phyloP scores from a whole-genome alignment of 192 early-diverging fungal genomes.

The Borealophlyctis nickersoniae region DNA sequence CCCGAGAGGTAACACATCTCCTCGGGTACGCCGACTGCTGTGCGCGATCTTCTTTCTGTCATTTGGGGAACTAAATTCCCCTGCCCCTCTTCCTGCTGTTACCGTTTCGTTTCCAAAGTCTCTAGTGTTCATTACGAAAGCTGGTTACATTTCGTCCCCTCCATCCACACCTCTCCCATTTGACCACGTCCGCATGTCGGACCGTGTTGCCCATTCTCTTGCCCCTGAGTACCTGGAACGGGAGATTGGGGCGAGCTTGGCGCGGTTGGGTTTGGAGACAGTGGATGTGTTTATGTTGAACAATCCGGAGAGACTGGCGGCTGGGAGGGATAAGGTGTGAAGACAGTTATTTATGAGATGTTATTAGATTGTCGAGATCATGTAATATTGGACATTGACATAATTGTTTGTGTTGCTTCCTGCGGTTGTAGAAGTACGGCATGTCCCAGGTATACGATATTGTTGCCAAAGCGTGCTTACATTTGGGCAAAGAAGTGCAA shows the following conservation, averaged over 20 bases:
- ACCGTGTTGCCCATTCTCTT: conserved; percentile 51
- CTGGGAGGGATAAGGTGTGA: conserved; percentile 39
- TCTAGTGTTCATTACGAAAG: conserved; percentile 41
- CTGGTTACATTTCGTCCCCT: conserved; percentile 34
- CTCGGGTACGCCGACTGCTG: too few species aligned
- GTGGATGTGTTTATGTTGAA: conserved; percentile 76
- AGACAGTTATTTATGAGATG: neutral
- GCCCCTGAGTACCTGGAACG: conserved; percentile 55
- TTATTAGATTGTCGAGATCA: conserved; percentile 8
- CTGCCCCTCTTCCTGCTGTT: neutral
- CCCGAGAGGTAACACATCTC: conserved; percentile 43
- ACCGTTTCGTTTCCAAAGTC: conserved; percentile 10
- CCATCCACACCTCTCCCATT: neutral
- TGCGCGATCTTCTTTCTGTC: too few species aligned
- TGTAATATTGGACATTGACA: too few species aligned
- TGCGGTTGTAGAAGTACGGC: neutral
- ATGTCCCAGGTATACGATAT: conserved; percentile 52
- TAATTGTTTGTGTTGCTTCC: too few species aligned
- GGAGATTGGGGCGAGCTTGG: conserved; percentile 54
- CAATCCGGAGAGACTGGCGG: conserved; percentile 70
- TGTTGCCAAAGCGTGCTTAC: conserved; percentile 53
- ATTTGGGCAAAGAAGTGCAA: conserved; percentile 62
- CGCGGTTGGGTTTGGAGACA: conserved; percentile 48
- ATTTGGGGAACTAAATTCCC: neutral
- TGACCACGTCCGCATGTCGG: conserved; percentile 3